Percentiles rank a stretch among this genome's conserved stretches.
Evolutionary conservation across 306 rosid species (phyloP).

Genomic region (Ziziphus jujuba): DNA sequence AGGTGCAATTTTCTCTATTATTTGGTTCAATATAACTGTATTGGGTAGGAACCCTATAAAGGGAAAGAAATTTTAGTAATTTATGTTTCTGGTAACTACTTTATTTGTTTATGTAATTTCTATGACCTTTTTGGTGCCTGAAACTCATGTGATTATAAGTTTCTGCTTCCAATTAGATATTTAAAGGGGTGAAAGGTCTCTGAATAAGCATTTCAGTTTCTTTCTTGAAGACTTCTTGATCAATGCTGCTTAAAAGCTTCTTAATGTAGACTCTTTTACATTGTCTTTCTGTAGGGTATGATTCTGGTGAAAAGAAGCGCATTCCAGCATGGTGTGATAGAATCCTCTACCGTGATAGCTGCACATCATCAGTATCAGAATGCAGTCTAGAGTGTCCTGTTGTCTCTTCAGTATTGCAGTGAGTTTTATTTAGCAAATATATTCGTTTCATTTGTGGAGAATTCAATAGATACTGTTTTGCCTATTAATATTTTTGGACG

Average conservation of each 20-base stretch:
- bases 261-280: conserved; percentile 18
- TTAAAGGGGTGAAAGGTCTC: neutral
- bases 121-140: conserved; percentile 14
- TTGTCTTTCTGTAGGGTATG: conserved; percentile 62
- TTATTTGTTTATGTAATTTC: neutral
- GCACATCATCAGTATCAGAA: conserved; percentile 53
- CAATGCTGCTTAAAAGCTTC: conserved; percentile 29
- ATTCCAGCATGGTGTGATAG: conserved; percentile 99
- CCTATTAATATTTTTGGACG: neutral
- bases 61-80: too few relatives aligned
- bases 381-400: conserved; percentile 86
- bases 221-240: conserved; percentile 12
- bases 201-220: conserved; percentile 14
- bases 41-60: neutral
- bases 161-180: conserved; percentile 10
- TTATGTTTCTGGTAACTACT: conserved; percentile 1
- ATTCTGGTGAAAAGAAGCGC: conserved; percentile 99
- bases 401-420: conserved; percentile 68
- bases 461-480: neutral
- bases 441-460: conserved; percentile 2
- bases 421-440: conserved; percentile 32
- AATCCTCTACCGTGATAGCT: conserved; percentile 87
- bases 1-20: conserved; percentile 46
- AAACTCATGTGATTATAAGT: conserved; percentile 6
- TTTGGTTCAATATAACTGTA: neutral